A percentile compares a stretch with the other conserved stretches of the same genome.
These are phyloP conservation scores for Aureobasidium sp. DNA, from an alignment of 2,329 filamentous ascomycete genomes.

Conservation along the genomic window DNA sequence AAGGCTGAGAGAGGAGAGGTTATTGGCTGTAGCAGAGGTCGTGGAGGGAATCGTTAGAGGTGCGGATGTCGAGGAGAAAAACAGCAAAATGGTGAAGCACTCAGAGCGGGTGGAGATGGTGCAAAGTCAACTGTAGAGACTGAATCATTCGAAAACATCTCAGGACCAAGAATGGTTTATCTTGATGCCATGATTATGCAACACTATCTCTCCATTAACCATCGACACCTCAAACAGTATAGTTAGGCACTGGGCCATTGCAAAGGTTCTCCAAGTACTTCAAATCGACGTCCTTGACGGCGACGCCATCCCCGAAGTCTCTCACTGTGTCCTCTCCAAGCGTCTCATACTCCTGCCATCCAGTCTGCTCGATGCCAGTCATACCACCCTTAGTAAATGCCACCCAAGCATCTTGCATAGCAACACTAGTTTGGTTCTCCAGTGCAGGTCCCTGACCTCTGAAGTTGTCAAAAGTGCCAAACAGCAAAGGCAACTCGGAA, in stretches of 20 bases:
- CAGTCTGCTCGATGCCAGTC: not conserved
- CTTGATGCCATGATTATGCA: too few relatives aligned
- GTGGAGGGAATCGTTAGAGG: not conserved
- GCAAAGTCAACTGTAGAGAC: not conserved
- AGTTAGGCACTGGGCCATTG: conserved; percentile 17
- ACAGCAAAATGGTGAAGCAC: not conserved
- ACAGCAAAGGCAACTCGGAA: conserved; percentile 32
- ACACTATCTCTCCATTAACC: not conserved
- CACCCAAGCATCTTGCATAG: conserved; percentile 32
- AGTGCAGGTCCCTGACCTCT: conserved; percentile 20
- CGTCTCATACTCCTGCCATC: conserved; percentile 12
- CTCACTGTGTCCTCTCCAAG: conserved; percentile 20
- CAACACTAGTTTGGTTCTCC: conserved; percentile 26
- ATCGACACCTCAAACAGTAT: not conserved
- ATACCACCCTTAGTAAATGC: conserved; percentile 25
- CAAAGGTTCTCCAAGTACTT: conserved; percentile 21
- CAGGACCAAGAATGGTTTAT: too few relatives aligned
- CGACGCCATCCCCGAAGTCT: conserved; percentile 25
- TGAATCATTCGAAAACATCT: too few relatives aligned
- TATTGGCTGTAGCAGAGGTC: conserved; percentile 13
- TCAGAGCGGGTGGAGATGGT: not conserved
- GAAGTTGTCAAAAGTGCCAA: conserved; percentile 31
- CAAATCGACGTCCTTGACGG: conserved; percentile 24
- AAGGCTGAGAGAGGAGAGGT: conserved; percentile 15
- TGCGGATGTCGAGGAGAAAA: not conserved